Evolutionary conservation across 2,329 filamentous ascomycete genomes (phyloP), one percentile per base, ranked within the genome.

Genomic region (Biscogniauxia sp.): DNA sequence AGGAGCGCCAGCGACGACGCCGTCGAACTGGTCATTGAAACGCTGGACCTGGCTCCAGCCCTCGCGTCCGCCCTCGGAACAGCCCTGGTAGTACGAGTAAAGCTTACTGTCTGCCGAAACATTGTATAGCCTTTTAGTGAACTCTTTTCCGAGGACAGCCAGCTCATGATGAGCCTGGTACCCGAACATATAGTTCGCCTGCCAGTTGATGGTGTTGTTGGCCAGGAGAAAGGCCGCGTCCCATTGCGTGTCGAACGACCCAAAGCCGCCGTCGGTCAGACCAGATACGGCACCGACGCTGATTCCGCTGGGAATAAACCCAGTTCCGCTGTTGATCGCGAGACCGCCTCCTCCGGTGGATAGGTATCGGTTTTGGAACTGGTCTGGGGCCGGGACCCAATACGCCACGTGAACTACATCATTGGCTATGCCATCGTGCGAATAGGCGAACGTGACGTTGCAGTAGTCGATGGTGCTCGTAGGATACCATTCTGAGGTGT

Each of bases 31-130:
- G 28, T 32, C 76, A 8, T 78, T 78, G 65, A 77, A 84, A 17
- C 81, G 78, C 68, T 85, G 82, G 1, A 82, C 73, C 68, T 84
- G 81, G 59, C 75, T 78, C 75, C 75, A 78, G 15, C 75, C 80
- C 64, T 82, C 78, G 5, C 80, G 75, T 1, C 79, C 82, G 20
- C 82, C 82, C 56, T 84, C 82, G 13, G 81, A 84, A 69, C 82
- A 85, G 2, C 81, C 82, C 63, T 82, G 77, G 64, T 80, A 85
- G 72, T 84, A 84, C 1, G 80, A 74, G 68, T 80, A 81, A 11
- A 76, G 54, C 61, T 70, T 73, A 15, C 65, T 57, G 19, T 20
- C 55, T 5, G 61, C 56, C 1, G 69, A 55, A 19, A 74, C 65
- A 70, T 69, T 71, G 67, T 78, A 82, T 68, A 81, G 75, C 9